Percentiles rank a stretch among this genome's conserved stretches.
Evolutionary conservation across 176 grass and related monocot species (phyloP).

Genomic region (Alloteropsis semialata): DNA sequence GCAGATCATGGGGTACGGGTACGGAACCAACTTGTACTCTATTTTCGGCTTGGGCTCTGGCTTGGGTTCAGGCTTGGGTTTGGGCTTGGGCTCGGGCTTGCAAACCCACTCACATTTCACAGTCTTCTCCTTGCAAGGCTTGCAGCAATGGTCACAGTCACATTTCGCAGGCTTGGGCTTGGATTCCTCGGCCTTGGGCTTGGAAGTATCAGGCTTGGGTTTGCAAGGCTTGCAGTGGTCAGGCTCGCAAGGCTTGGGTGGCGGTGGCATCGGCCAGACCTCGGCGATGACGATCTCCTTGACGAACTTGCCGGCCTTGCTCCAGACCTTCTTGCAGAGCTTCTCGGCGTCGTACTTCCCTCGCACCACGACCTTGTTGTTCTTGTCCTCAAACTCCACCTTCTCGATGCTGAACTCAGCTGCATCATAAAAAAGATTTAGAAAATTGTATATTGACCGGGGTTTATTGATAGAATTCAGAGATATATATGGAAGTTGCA

Average conservation of each 20-base stretch:
- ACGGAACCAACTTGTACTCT: too few relatives aligned
- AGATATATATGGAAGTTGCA: too few relatives aligned
- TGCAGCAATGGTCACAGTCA: too few relatives aligned
- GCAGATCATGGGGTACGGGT: too few relatives aligned
- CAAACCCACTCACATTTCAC: too few relatives aligned
- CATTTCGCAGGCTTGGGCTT: too few relatives aligned
- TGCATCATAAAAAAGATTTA: slow-evolving; percentile 1
- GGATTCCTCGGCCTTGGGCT: too few relatives aligned
- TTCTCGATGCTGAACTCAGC: slow-evolving; percentile 30
- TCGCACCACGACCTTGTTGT: slow-evolving; percentile 20
- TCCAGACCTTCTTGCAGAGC: slow-evolving; percentile 18
- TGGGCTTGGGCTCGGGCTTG: neutral
- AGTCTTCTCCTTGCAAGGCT: neutral
- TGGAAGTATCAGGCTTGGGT: too few relatives aligned
- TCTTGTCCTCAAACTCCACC: slow-evolving; percentile 24
- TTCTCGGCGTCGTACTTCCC: slow-evolving; percentile 31
- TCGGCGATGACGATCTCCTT: slow-evolving; percentile 15
- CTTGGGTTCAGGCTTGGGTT: too few relatives aligned
- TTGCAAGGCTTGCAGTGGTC: too few relatives aligned
- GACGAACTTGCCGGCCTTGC: slow-evolving; percentile 6
- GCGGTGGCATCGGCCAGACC: neutral
- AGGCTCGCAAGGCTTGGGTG: neutral
- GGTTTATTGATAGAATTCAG: neutral
- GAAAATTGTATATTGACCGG: neutral
- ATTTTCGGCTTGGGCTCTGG: neutral